These are phyloP conservation scores for Casuarina equisetifolia DNA, from an alignment of 306 rosid genomes.

Conservation along the genomic window DNA sequence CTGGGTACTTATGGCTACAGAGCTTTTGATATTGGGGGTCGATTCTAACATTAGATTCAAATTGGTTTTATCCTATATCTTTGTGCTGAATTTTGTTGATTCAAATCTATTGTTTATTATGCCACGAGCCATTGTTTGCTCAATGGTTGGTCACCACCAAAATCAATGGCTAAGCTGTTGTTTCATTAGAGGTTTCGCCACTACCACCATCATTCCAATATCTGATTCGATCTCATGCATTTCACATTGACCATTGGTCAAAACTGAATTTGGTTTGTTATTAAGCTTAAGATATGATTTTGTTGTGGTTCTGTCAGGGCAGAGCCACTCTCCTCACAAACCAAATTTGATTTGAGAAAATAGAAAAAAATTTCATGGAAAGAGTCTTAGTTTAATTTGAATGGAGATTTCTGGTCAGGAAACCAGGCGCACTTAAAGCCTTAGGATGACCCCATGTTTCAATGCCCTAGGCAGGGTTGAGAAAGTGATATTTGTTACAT, in stretches of 20 bases:
- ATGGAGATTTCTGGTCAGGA: background rate
- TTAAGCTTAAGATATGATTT: background rate
- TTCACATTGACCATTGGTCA: background rate
- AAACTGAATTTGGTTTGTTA: background rate
- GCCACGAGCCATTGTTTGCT: conserved; percentile 13
- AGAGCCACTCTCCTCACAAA: background rate
- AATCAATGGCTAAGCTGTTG: conserved; percentile 16
- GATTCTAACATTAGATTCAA: conserved; percentile 34
- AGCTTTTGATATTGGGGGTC: conserved; percentile 31
- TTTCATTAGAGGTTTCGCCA: conserved; percentile 18
- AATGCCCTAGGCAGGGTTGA: background rate
- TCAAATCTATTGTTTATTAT: conserved; percentile 5
- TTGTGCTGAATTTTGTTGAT: conserved; percentile 15
- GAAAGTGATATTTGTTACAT: too few species aligned
- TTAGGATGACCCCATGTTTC: background rate
- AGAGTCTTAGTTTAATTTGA: background rate
- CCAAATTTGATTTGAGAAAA: background rate
- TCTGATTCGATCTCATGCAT: background rate
- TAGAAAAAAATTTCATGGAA: background rate
- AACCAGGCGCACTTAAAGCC: background rate
- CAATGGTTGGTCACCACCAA: conserved; percentile 9
- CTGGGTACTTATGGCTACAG: conserved; percentile 39
- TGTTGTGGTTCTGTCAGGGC: background rate
- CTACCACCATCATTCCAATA: conserved; percentile 2
- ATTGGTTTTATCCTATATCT: conserved; percentile 27